Evolutionary conservation across 768 basidiomycete genomes (phyloP), one percentile per base, ranked within the genome.

Genomic region (Ramaria sp.): DNA sequence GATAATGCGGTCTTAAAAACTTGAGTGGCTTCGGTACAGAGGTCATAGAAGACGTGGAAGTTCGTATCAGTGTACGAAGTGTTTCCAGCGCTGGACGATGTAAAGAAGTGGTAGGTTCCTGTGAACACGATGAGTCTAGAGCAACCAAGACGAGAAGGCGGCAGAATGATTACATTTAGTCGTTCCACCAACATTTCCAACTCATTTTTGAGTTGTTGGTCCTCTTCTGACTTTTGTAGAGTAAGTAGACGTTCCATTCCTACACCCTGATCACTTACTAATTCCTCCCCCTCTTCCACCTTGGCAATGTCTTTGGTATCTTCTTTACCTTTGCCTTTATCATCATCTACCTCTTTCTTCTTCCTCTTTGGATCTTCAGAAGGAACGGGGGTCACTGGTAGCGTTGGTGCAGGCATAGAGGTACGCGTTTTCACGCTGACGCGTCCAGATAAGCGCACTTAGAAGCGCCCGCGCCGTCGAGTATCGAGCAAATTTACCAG

Each of bases 1-100:
- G 88, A 66, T 95, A 99, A 66, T 92, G 86, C 32, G 93, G 94
- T 54, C 93, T 85, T 28, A 99, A 78, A 70, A 99, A 99, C 71
- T 99, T 99, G 56, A 99, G 78, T 27, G 96, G 96, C 73, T 99
- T 98, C 1, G 96, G 96, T 9, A 99, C 95, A 22, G 92, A 94
- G 10, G 96, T 99, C 95, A 99, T 98, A 5, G 93, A 96, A 15
- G 90, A 94, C 3, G 96, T 99, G 10, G 93, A 93, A 5, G 95
- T 97, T 64, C 91, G 78, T 63, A 98, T 98, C 41, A 98, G 75
- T 6, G 88, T 92, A 47, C 95, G 81, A 9, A 99, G 77, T 3
- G 91, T 91, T 71, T 99, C 95, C 13, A 99, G 76, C 25, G 95
- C 92, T 22, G 94, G 85, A 16, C 83, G 76, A 67, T 97, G 91